These are phyloP conservation scores for Erythrobasidium yunnanense DNA, from an alignment of 768 basidiomycete species.

Conservation along the genomic window DNA sequence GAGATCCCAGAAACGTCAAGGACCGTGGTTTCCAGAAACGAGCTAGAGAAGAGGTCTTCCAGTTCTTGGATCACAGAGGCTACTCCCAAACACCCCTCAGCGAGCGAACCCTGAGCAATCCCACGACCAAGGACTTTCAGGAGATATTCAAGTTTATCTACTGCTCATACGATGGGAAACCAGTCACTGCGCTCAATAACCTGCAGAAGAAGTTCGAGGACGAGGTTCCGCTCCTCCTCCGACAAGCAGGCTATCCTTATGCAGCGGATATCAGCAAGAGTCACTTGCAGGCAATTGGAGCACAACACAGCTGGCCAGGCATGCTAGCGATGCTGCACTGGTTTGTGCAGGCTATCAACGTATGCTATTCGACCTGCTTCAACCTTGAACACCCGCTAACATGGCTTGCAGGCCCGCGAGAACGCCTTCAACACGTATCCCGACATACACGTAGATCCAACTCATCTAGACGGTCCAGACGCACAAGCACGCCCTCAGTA, in stretches of 20 bases:
- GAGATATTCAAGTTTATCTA: conserved; percentile 72
- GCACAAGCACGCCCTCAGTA: conserved; percentile 36
- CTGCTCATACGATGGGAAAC: conserved; percentile 50
- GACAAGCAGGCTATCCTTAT: conserved; percentile 69
- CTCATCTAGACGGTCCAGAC: conserved; percentile 58
- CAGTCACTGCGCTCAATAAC: conserved; percentile 31
- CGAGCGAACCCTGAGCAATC: conserved; percentile 58
- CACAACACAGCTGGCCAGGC: conserved; percentile 83
- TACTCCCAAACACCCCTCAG: conserved; percentile 36
- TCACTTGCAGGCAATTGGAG: conserved; percentile 76
- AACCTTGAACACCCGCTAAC: neutral
- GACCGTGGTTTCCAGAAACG: conserved; percentile 26
- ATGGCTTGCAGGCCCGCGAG: conserved; percentile 26
- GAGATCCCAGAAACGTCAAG: conserved; percentile 24
- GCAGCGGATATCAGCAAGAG: conserved; percentile 67
- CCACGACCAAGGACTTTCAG: conserved; percentile 77
- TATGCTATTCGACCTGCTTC: conserved; percentile 40
- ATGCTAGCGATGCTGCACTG: conserved; percentile 82
- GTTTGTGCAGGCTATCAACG: conserved; percentile 77
- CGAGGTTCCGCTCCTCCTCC: conserved; percentile 65
- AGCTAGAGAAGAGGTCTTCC: conserved; percentile 31
- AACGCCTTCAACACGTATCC: conserved; percentile 23
- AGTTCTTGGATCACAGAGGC: conserved; percentile 30
- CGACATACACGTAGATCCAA: conserved; percentile 46
- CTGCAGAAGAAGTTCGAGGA: conserved; percentile 57